phyloP scores from a whole-genome alignment of 2,329 filamentous ascomycete species.

The Purpureocillium takamizusanense region DNA sequence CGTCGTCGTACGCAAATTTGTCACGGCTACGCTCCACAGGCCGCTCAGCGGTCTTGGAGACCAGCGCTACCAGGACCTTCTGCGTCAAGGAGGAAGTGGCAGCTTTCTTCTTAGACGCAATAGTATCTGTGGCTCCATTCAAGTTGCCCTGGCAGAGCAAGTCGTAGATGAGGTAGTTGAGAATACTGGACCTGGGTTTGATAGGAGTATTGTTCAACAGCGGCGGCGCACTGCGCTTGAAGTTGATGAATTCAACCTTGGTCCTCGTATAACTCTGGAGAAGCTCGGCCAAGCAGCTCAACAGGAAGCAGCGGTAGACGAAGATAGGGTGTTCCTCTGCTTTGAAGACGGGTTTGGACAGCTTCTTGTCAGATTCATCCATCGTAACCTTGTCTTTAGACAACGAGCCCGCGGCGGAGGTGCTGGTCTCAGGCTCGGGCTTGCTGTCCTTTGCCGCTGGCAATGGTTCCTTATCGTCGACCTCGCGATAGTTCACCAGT shows the following conservation, averaged over 20 bases:
- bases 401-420: slow-evolving; percentile 16
- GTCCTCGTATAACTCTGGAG: slow-evolving; percentile 86
- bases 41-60: slow-evolving; percentile 78
- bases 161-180: slow-evolving; percentile 87
- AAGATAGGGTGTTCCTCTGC: slow-evolving; percentile 91
- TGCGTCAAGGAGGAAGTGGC: slow-evolving; percentile 82
- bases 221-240: slow-evolving; percentile 84
- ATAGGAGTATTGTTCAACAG: slow-evolving; percentile 79
- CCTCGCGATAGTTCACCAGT: slow-evolving; percentile 82
- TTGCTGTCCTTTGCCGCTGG: slow-evolving; percentile 32
- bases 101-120: slow-evolving; percentile 72
- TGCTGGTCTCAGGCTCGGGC: slow-evolving; percentile 19
- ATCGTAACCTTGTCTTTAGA: slow-evolving; percentile 17
- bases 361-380: slow-evolving; percentile 52
- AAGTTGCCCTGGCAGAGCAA: slow-evolving; percentile 55
- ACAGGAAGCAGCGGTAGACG: slow-evolving; percentile 88
- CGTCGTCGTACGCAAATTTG: slow-evolving; percentile 61
- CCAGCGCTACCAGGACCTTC: slow-evolving; percentile 75
- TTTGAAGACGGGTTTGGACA: slow-evolving; percentile 70
- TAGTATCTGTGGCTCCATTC: slow-evolving; percentile 62
- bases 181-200: slow-evolving; percentile 82
- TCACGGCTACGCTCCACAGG: slow-evolving; percentile 47
- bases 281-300: slow-evolving; percentile 86
- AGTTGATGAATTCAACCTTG: slow-evolving; percentile 99
- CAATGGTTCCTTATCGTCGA: slow-evolving; percentile 69